phyloP scores from a whole-genome alignment of 768 basidiomycete species.

The Rhizopogon vinicolor region DNA sequence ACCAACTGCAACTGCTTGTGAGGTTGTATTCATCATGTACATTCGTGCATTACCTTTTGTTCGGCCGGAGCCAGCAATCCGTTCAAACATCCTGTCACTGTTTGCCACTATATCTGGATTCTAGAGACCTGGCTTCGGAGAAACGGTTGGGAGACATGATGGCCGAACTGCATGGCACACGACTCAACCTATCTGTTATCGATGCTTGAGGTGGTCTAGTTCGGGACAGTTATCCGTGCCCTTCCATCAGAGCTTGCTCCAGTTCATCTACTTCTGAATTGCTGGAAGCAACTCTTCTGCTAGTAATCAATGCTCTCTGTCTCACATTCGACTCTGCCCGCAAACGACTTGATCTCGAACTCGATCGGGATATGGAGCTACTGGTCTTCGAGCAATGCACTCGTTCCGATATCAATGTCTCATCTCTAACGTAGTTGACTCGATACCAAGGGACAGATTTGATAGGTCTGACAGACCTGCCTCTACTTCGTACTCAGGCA shows the following conservation, averaged over 20 bases:
- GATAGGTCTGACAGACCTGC: conserved; percentile 62
- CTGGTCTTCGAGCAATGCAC: conserved; percentile 81
- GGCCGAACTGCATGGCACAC: conserved; percentile 71
- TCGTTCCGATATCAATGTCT: conserved; percentile 58
- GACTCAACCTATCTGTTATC: conserved; percentile 69
- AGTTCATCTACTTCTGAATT: conserved; percentile 72
- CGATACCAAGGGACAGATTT: conserved; percentile 77
- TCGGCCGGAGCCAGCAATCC: conserved; percentile 46
- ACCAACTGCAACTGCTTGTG: conserved; percentile 73
- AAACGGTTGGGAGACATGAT: conserved; percentile 79
- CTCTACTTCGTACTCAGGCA: no score
- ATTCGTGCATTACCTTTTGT: conserved; percentile 43
- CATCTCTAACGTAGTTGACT: conserved; percentile 73
- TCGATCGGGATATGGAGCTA: conserved; percentile 79
- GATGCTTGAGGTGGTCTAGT: conserved; percentile 76
- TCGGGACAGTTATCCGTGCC: conserved; percentile 54
- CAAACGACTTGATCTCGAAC: conserved; percentile 50
- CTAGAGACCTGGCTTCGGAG: conserved; percentile 58
- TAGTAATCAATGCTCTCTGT: conserved; percentile 65
- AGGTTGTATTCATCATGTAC: conserved; percentile 11
- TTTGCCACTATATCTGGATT: conserved; percentile 55
- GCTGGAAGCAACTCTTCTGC: conserved; percentile 55
- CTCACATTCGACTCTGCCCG: conserved; percentile 63
- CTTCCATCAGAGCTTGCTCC: conserved; percentile 78
- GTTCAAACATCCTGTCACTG: conserved; percentile 50